These are phyloP conservation scores for Cyanidiococcus yangmingshanensis DNA, from an alignment of 23 red algal genomes.

Conservation along the genomic window DNA sequence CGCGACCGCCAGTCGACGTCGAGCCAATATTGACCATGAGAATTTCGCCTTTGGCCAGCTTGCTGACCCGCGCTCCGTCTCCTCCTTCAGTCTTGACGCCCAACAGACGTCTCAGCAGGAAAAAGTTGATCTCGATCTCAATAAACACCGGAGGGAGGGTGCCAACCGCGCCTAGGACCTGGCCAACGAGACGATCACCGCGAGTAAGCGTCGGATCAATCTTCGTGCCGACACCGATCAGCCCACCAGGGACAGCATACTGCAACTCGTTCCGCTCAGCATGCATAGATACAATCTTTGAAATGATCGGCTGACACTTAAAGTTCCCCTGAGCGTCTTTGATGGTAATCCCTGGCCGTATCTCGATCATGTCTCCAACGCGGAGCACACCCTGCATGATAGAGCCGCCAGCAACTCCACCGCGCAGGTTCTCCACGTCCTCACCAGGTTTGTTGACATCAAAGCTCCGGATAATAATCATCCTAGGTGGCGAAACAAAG, in stretches of 20 bases:
- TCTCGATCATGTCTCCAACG: conserved; percentile 85
- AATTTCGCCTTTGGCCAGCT: conserved; percentile 73
- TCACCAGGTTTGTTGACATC: conserved; percentile 99
- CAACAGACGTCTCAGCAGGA: conserved; percentile 78
- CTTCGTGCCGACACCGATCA: conserved; percentile 96
- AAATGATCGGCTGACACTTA: conserved; percentile 71
- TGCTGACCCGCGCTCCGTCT: conserved; percentile 71
- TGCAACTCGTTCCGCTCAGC: conserved; percentile 82
- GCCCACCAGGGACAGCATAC: conserved; percentile 91
- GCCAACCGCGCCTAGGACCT: conserved; percentile 76
- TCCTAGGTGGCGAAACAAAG: conserved; percentile 62
- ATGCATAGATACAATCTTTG: conserved; percentile 83
- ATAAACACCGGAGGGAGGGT: conserved; percentile 72
- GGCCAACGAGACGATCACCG: conserved; percentile 90
- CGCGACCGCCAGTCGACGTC: conserved; percentile 78
- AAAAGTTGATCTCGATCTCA: conserved; percentile 97
- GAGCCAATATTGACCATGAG: conserved; percentile 98
- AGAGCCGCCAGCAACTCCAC: conserved; percentile 90
- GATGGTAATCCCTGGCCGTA: conserved; percentile 75
- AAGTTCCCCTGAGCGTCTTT: conserved; percentile 45
- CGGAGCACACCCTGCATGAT: conserved; percentile 95
- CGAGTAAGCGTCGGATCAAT: conserved; percentile 96
- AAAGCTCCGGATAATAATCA: conserved; percentile 98
- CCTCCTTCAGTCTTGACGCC: conserved; percentile 87
- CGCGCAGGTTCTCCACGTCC: conserved; percentile 80